Evolutionary conservation across 2,329 filamentous ascomycete species (phyloP).

Genomic region (Fusarium gaditjirri): DNA sequence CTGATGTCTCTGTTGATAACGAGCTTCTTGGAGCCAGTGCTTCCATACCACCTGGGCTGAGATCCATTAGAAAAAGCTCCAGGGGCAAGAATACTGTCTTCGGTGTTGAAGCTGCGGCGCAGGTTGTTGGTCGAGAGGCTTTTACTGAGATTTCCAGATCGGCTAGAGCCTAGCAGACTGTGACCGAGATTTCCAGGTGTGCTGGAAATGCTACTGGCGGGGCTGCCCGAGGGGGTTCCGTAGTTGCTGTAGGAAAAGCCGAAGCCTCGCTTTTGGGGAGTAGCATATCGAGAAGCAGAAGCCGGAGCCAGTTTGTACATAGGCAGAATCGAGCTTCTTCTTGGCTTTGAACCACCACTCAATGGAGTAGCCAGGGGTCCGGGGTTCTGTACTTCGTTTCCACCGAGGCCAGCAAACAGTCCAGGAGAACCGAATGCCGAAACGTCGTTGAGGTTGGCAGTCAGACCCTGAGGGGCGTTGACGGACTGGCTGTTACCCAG

Average conservation of each 20-base stretch:
- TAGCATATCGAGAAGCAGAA: constrained; percentile 81
- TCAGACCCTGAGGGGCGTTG: constrained; percentile 72
- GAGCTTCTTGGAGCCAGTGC: constrained; percentile 83
- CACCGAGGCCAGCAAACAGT: constrained; percentile 80
- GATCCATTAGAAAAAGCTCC: constrained; percentile 82
- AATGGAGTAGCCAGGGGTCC: constrained; percentile 93
- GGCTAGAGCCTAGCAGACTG: constrained; percentile 73
- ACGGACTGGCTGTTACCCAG: constrained; percentile 64
- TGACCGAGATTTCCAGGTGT: constrained; percentile 75
- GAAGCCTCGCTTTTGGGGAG: constrained; percentile 86
- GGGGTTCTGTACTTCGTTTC: constrained; percentile 73
- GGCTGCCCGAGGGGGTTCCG: constrained; percentile 79
- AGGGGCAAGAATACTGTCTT: constrained; percentile 87
- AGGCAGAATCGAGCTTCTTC: constrained; percentile 82
- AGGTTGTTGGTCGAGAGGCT: constrained; percentile 90
- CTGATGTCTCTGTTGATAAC: constrained; percentile 90
- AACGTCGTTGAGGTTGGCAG: constrained; percentile 82
- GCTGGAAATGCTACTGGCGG: constrained; percentile 70
- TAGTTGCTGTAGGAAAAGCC: constrained; percentile 95
- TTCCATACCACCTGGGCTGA: constrained; percentile 72
- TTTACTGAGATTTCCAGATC: constrained; percentile 80
- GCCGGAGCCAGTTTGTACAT: constrained; percentile 88
- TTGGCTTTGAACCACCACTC: constrained; percentile 77
- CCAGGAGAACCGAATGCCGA: constrained; percentile 91
- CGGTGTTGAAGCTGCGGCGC: constrained; percentile 80